phyloP scores from a whole-genome alignment of 2,329 filamentous ascomycete genomes.

The Aspergillus luchuensis region DNA sequence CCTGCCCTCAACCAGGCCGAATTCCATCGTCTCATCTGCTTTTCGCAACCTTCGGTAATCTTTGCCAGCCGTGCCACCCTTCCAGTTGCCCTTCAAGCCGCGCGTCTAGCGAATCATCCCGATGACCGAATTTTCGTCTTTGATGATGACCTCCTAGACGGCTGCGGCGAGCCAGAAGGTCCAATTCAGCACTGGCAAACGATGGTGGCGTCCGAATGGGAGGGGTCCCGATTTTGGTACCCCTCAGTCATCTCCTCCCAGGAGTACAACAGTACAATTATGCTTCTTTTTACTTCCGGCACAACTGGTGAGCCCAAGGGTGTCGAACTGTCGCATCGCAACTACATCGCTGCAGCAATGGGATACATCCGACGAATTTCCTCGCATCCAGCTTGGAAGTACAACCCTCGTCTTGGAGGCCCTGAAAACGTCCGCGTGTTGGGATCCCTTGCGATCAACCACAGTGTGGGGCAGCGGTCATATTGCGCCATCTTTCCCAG shows the following conservation, averaged over 20 bases:
- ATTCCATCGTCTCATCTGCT: neutral
- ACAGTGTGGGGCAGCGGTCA: neutral
- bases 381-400: neutral
- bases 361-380: neutral
- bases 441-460: neutral
- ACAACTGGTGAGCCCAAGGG: neutral
- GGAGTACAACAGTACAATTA: neutral
- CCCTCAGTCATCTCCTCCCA: neutral
- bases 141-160: neutral
- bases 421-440: neutral
- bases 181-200: neutral
- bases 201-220: neutral
- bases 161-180: neutral
- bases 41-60: neutral
- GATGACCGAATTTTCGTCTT: neutral
- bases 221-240: neutral
- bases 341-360: neutral
- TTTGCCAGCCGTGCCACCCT: neutral
- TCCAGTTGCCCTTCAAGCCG: neutral
- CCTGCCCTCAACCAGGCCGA: neutral
- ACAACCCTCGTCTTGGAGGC: neutral
- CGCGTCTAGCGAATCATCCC: neutral
- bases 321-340: neutral
- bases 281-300: neutral
- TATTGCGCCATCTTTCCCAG: neutral